These are phyloP conservation scores for Daldinia childiae DNA, from an alignment of 495 filamentous ascomycete species.

Conservation along the genomic window DNA sequence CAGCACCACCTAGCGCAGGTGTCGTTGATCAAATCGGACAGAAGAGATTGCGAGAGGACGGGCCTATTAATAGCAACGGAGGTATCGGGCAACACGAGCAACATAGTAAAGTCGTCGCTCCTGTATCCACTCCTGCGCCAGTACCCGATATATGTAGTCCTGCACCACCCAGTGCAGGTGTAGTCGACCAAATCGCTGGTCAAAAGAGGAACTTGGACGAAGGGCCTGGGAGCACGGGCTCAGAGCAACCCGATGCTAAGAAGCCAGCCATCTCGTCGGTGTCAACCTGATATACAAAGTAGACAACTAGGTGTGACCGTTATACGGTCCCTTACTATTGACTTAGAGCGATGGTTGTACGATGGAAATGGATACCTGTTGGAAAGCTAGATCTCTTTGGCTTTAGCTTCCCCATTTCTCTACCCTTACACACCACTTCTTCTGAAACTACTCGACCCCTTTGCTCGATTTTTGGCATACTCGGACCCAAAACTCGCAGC, in stretches of 20 bases:
- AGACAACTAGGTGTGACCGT: neutral
- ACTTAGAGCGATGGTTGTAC: neutral
- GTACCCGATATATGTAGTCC: slow-evolving; percentile 28
- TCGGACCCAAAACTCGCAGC: neutral
- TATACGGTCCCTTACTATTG: neutral
- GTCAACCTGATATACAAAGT: neutral
- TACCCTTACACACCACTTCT: neutral
- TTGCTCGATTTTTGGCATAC: neutral
- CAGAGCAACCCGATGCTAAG: slow-evolving; percentile 46
- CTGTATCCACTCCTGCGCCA: slow-evolving; percentile 2
- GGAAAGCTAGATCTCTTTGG: neutral
- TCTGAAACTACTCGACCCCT: neutral
- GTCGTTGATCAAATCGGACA: slow-evolving; percentile 35
- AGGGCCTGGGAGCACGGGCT: slow-evolving; percentile 39
- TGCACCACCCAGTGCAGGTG: slow-evolving; percentile 36
- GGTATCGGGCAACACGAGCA: slow-evolving; percentile 12
- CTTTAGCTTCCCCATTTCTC: neutral
- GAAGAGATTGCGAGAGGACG: slow-evolving; percentile 18
- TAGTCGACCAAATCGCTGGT: slow-evolving; percentile 39
- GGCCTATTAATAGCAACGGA: slow-evolving; percentile 2
- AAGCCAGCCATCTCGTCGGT: slow-evolving; percentile 28
- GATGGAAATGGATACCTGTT: neutral
- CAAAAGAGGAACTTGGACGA: slow-evolving; percentile 44
- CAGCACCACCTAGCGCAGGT: slow-evolving; percentile 32
- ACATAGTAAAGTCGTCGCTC: neutral